phyloP scores from a whole-genome alignment of 768 basidiomycete genomes.

The Crepidotus variabilis region DNA sequence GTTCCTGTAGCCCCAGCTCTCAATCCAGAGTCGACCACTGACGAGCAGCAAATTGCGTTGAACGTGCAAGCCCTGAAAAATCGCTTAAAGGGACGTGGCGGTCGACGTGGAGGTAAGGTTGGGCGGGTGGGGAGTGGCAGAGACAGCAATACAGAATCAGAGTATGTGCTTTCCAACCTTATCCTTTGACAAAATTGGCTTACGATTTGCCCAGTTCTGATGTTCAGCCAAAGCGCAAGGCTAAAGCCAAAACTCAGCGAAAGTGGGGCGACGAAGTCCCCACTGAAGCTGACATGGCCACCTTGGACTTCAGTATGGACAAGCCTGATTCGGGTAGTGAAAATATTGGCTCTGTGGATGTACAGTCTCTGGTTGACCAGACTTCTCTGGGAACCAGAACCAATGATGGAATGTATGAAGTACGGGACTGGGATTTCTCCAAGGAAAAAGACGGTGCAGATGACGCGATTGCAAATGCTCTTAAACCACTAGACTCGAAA shows the following conservation, averaged over 20 bases:
- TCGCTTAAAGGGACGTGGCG: conserved; percentile 73
- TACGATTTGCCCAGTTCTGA: conserved; percentile 46
- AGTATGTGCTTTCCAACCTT: conserved; percentile 45
- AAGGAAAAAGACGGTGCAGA: conserved; percentile 30
- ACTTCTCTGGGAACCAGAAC: conserved; percentile 75
- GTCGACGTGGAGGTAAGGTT: conserved; percentile 50
- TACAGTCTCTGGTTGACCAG: conserved; percentile 63
- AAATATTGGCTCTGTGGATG: conserved; percentile 37
- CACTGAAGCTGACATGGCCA: conserved; percentile 87
- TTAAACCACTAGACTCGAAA: conserved; percentile 39
- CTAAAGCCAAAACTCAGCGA: conserved; percentile 69
- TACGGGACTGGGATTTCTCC: conserved; percentile 79
- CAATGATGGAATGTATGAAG: conserved; percentile 62
- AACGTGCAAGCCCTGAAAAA: conserved; percentile 90
- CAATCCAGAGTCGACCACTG: conserved; percentile 47
- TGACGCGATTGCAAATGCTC: conserved; percentile 57
- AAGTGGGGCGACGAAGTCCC: conserved; percentile 90
- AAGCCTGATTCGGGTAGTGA: conserved; percentile 36
- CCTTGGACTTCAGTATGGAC: conserved; percentile 81
- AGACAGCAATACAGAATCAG: conserved; percentile 63
- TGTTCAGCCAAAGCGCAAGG: conserved; percentile 55
- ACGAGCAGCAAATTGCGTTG: conserved; percentile 88
- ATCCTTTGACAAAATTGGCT: background rate
- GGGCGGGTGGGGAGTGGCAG: conserved; percentile 51
- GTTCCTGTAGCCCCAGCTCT: conserved; percentile 29